Base-by-base conservation (phyloP, 148 eudicot genomes). In the Persicaria tinctoria region DNA sequence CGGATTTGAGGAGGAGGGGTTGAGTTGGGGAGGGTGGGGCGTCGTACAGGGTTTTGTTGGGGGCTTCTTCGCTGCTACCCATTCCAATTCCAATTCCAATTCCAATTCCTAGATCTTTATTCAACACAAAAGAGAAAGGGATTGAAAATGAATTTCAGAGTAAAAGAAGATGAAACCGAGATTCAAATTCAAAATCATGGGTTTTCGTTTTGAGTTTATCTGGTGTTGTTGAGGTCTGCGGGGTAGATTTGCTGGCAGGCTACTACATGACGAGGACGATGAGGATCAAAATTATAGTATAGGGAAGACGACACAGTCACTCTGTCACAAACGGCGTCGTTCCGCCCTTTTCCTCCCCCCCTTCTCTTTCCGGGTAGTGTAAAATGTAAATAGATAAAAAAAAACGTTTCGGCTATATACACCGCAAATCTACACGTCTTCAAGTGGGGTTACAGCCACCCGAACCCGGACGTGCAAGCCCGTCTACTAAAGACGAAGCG, bases 1-100 rank as follows among this genome's bases (percentile, higher is more conserved):
- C 85, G 76, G 88, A 86, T 64, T 87, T 88, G 68, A 89, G 74
- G 48, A 91, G 86, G 16, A 92, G 91, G 45, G 97, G 97, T 47
- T 88, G 85, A 46, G 89, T 84, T 73, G 89, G 79, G 55, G 86
- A 81, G 8, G 88, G 73, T 14, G 85, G 68, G 0, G 83, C 51
- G 57, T 84, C 87, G 63, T 74, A 68, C 59, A 82, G 56, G 57
- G 76, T 78, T 72, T 85, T 88, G 73, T 50, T 86, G 9, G 70
- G 47, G 63, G 87, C 78, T 63, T 89, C 92, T 45, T 88, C 94
- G 32, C 76, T 68, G 79, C 81, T 83, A 47, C 80, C 87, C 91
- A 90, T 89, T 75, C 49, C 74, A 75, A 78, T 48, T 59, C 78
- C 46, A 81, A 54, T 53, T n/a, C 45, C 8, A 14, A 8, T 13